These are phyloP conservation scores for Neopestalotiopsis sp. DNA, from an alignment of 2,329 filamentous ascomycete species.

Conservation along the genomic window DNA sequence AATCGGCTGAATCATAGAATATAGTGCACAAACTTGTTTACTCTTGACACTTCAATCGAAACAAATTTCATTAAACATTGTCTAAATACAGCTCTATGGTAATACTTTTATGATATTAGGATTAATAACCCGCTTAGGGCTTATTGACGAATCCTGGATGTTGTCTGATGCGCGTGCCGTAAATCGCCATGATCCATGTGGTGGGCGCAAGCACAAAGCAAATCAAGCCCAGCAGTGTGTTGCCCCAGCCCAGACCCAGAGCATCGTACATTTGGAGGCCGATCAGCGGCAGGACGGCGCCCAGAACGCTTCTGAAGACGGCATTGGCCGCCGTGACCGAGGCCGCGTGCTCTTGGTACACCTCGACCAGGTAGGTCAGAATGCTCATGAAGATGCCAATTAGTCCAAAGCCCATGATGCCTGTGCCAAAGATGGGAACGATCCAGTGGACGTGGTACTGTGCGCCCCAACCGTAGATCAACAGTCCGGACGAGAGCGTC, in stretches of 20 bases:
- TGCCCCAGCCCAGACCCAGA: constrained; percentile 63
- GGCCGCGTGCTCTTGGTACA: constrained; percentile 58
- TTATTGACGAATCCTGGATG: background rate
- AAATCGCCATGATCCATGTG: constrained; percentile 10
- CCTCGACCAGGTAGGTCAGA: constrained; percentile 57
- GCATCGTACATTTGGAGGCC: constrained; percentile 55
- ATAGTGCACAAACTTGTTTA: no score
- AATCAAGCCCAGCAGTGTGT: constrained; percentile 59
- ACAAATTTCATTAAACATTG: no score
- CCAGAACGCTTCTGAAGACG: constrained; percentile 54
- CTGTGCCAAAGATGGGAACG: constrained; percentile 50
- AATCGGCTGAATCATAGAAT: no score
- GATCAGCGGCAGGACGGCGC: constrained; percentile 58
- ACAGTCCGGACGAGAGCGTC: constrained; percentile 33
- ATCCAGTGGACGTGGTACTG: constrained; percentile 53
- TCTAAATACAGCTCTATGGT: no score
- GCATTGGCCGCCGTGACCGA: constrained; percentile 63
- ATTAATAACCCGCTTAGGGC: background rate
- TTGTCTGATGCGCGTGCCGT: background rate
- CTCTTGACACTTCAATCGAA: no score
- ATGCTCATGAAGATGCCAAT: constrained; percentile 30
- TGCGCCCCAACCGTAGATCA: constrained; percentile 46
- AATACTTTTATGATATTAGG: background rate
- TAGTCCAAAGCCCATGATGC: constrained; percentile 43
- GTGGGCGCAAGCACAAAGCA: constrained; percentile 31